These are phyloP conservation scores for Pisolithus marmoratus DNA, from an alignment of 768 basidiomycete species.

Conservation along the genomic window DNA sequence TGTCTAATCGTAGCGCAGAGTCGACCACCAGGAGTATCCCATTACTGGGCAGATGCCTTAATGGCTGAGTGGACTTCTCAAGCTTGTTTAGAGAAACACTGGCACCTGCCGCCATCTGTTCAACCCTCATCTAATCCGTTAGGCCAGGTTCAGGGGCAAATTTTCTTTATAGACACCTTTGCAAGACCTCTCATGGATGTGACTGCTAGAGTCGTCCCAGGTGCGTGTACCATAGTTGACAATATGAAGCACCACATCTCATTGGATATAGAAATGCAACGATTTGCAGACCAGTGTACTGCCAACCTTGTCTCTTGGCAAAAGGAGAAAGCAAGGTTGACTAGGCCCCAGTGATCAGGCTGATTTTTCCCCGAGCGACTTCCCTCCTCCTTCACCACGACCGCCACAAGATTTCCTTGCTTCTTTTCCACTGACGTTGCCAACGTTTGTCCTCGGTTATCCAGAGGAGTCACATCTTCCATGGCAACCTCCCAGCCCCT, in stretches of 20 bases:
- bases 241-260: conserved; percentile 6
- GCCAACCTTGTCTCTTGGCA: conserved; percentile 71
- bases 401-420: conserved; percentile 42
- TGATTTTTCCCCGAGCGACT: background rate
- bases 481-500: conserved; percentile 24
- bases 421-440: conserved; percentile 54
- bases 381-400: conserved; percentile 22
- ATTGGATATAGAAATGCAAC: conserved; percentile 50
- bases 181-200: conserved; percentile 80
- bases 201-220: conserved; percentile 66
- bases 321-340: conserved; percentile 38
- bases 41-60: conserved; percentile 88
- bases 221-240: conserved; percentile 32
- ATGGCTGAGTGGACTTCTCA: conserved; percentile 90
- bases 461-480: conserved; percentile 21
- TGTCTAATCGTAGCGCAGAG: conserved; percentile 43
- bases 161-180: conserved; percentile 83
- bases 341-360: conserved; percentile 15
- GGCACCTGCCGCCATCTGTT: conserved; percentile 62
- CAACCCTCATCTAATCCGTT: conserved; percentile 42
- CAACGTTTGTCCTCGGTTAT: conserved; percentile 31
- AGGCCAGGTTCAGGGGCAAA: conserved; percentile 74
- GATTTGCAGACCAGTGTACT: conserved; percentile 61
- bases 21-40: conserved; percentile 86
- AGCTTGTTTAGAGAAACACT: conserved; percentile 75